These are phyloP conservation scores for Chalciporus sphaerocephalus DNA, from an alignment of 768 basidiomycete species.

Conservation along the genomic window DNA sequence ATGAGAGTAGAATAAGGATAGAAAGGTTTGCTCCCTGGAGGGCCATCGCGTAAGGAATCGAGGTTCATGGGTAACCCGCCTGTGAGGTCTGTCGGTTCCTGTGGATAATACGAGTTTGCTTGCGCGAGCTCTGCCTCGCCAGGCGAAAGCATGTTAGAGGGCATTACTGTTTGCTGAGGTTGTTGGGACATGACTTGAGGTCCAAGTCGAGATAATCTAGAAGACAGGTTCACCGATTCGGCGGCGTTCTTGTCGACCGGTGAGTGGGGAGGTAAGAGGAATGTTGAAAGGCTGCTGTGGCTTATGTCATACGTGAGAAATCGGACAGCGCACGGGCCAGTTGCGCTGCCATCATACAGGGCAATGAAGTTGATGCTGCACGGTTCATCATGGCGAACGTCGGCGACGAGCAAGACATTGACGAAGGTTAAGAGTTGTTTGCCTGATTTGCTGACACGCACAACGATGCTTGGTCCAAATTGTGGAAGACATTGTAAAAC, in stretches of 20 bases:
- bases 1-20: slow-evolving; percentile 91
- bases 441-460: slow-evolving; percentile 59
- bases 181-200: slow-evolving; percentile 45
- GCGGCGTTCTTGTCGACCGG: slow-evolving; percentile 21
- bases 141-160: slow-evolving; percentile 58
- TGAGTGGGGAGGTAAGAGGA: slow-evolving; percentile 28
- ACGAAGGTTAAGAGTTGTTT: slow-evolving; percentile 35
- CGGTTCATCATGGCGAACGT: slow-evolving; percentile 25
- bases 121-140: slow-evolving; percentile 48
- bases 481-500: slow-evolving; percentile 72
- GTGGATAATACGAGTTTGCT: slow-evolving; percentile 65
- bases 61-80: slow-evolving; percentile 84
- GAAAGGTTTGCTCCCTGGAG: slow-evolving; percentile 85
- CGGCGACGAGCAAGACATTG: slow-evolving; percentile 30
- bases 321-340: slow-evolving; percentile 54
- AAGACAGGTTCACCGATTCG: slow-evolving; percentile 8
- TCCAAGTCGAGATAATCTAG: slow-evolving; percentile 9
- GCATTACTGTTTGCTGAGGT: slow-evolving; percentile 51
- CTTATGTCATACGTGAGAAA: slow-evolving; percentile 49
- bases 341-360: slow-evolving; percentile 25
- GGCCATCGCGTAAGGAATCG: slow-evolving; percentile 81
- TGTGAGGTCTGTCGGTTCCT: slow-evolving; percentile 72
- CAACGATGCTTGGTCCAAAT: slow-evolving; percentile 63
- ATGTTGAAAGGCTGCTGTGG: slow-evolving; percentile 44
- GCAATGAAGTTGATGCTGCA: slow-evolving; percentile 12